phyloP scores from a whole-genome alignment of 371 early-diverging fungal species.

The Circinella umbellata region DNA sequence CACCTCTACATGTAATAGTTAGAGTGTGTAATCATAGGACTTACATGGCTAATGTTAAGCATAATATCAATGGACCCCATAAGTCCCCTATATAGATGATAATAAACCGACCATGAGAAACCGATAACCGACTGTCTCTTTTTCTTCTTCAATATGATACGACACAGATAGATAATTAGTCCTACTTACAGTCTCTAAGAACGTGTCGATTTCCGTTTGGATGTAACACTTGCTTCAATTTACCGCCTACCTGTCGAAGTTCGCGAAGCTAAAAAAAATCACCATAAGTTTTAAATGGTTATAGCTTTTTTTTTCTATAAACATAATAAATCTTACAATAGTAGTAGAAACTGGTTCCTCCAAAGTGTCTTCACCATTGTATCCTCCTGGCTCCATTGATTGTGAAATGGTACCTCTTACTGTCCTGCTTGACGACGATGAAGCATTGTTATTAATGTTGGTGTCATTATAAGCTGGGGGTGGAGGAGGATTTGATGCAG shows the following conservation, averaged over 20 bases:
- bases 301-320: too few species aligned
- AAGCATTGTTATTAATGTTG: not conserved
- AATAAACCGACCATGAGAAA: too few species aligned
- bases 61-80: constrained; percentile 95
- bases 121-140: too few species aligned
- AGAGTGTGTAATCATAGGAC: not conserved
- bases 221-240: constrained; percentile 75
- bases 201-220: constrained; percentile 67
- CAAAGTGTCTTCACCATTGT: constrained; percentile 71
- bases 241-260: constrained; percentile 71
- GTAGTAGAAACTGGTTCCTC: constrained; percentile 94
- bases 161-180: too few species aligned
- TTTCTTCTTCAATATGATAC: too few species aligned
- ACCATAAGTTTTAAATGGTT: too few species aligned
- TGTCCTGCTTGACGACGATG: not conserved
- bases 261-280: constrained; percentile 69
- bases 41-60: constrained; percentile 80
- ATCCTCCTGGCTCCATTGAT: constrained; percentile 1
- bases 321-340: constrained; percentile 52
- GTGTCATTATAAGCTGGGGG: not conserved
- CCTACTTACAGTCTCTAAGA: constrained; percentile 70
- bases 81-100: constrained; percentile 76
- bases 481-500: not conserved
- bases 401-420: constrained; percentile 1
- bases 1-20: too few species aligned